A percentile compares a stretch with the other conserved stretches of the same genome.
Conservation (phyloP, 257 asterid species). For the Lycium barbarum region DNA sequence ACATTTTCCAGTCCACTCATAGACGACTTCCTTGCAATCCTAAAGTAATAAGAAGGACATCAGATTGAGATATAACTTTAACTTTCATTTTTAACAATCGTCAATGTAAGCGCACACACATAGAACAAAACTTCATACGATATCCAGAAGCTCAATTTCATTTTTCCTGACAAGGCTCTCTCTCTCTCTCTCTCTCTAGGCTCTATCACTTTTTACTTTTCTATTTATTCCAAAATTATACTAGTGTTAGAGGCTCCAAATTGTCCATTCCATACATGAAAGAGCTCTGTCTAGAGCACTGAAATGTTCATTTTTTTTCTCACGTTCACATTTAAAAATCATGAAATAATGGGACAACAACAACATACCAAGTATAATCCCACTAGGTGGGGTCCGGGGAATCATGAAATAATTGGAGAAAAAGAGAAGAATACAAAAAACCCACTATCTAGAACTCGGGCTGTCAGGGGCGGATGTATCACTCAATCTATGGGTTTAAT, state of each 20-base stretch:
- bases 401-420: no score
- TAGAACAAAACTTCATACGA: not conserved
- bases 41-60: conserved; percentile 30
- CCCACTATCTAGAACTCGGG: no score
- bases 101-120: not conserved
- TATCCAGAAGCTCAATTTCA: not conserved
- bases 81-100: not conserved
- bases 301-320: not conserved
- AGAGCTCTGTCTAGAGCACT: not conserved
- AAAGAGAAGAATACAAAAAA: no score
- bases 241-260: not conserved
- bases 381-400: no score
- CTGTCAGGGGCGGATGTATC: no score
- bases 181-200: not conserved
- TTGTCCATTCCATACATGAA: not conserved
- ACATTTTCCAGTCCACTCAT: conserved; percentile 98
- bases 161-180: not conserved
- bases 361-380: no score
- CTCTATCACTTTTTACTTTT: not conserved
- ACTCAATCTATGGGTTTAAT: no score
- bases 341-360: no score
- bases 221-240: not conserved
- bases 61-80: not conserved
- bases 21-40: conserved; percentile 90
- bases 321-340: not conserved